Percentiles rank a stretch among this genome's conserved stretches.
Evolutionary conservation across 306 rosid genomes (phyloP).

Genomic region (barrel medic (Medicago truncatula)): DNA sequence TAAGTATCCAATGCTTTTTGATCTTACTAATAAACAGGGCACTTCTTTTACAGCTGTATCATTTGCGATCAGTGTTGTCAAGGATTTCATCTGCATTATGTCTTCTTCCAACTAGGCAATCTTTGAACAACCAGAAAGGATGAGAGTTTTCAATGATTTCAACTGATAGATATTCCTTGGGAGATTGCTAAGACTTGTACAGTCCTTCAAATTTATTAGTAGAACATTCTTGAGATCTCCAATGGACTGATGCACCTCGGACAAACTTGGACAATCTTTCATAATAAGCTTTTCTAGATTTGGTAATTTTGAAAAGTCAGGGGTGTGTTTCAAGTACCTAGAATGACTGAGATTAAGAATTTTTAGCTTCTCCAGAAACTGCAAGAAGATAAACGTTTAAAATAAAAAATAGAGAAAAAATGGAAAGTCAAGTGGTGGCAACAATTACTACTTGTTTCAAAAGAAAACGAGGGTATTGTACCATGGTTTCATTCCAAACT

Average conservation of each 20-base stretch:
- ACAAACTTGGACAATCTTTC: constrained; percentile 26
- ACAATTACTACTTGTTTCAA: too few relatives aligned
- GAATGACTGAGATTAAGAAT: constrained; percentile 48
- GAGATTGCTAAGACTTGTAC: constrained; percentile 4
- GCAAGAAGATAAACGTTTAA: neutral
- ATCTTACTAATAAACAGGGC: constrained; percentile 22
- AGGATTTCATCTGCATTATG: constrained; percentile 50
- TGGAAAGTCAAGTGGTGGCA: too few relatives aligned
- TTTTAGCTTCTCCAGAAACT: constrained; percentile 32
- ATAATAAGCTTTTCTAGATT: constrained; percentile 44
- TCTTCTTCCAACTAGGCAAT: constrained; percentile 40
- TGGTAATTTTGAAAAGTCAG: constrained; percentile 44
- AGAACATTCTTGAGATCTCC: neutral
- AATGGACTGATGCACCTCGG: constrained; percentile 40
- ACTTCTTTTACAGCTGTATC: constrained; percentile 39
- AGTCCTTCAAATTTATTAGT: constrained; percentile 15
- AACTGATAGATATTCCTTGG: constrained; percentile 32
- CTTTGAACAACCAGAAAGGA: constrained; percentile 50
- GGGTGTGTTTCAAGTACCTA: neutral
- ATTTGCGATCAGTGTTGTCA: constrained; percentile 45
- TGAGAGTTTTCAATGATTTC: constrained; percentile 47
- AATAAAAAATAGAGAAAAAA: too few relatives aligned
- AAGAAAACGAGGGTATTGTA: too few relatives aligned
- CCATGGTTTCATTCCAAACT: too few relatives aligned
- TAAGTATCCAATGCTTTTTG: constrained; percentile 4